Evolutionary conservation across 768 basidiomycete species (phyloP).

Genomic region (Tricholoma sp.): DNA sequence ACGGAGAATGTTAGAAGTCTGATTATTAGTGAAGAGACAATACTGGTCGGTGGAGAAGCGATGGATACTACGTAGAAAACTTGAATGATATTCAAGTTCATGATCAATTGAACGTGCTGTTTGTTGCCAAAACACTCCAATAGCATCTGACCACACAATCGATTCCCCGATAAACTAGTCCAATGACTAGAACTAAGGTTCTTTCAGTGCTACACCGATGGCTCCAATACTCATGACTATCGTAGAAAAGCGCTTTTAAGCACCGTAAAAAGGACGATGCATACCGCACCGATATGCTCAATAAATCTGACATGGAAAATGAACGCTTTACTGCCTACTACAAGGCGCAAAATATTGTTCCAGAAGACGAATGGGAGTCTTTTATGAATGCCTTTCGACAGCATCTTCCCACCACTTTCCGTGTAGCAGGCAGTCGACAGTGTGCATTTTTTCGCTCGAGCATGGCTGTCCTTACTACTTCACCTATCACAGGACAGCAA

Average conservation of each 20-base stretch:
- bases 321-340: slow-evolving; percentile 66
- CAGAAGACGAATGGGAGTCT: slow-evolving; percentile 72
- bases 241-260: neutral
- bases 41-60: slow-evolving; percentile 52
- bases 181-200: neutral
- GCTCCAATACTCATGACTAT: neutral
- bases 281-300: slow-evolving; percentile 47
- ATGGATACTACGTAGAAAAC: slow-evolving; percentile 68
- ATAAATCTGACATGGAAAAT: slow-evolving; percentile 64
- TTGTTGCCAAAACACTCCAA: too few species aligned
- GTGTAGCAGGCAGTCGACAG: slow-evolving; percentile 87
- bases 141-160: too few species aligned
- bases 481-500: slow-evolving; percentile 44
- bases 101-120: too few species aligned
- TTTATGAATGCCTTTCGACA: slow-evolving; percentile 62
- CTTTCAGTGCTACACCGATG: neutral
- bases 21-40: slow-evolving; percentile 68
- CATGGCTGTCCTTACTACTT: neutral
- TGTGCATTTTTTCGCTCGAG: slow-evolving; percentile 27
- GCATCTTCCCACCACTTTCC: slow-evolving; percentile 90
- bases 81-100: too few species aligned
- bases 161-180: neutral
- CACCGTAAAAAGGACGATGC: slow-evolving; percentile 21
- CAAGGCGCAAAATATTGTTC: slow-evolving; percentile 68
- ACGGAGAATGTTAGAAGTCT: slow-evolving; percentile 70